A percentile compares a stretch with the other conserved stretches of the same genome.
Conservation (phyloP, 768 basidiomycete genomes). For the Pleurotus sapidus region DNA sequence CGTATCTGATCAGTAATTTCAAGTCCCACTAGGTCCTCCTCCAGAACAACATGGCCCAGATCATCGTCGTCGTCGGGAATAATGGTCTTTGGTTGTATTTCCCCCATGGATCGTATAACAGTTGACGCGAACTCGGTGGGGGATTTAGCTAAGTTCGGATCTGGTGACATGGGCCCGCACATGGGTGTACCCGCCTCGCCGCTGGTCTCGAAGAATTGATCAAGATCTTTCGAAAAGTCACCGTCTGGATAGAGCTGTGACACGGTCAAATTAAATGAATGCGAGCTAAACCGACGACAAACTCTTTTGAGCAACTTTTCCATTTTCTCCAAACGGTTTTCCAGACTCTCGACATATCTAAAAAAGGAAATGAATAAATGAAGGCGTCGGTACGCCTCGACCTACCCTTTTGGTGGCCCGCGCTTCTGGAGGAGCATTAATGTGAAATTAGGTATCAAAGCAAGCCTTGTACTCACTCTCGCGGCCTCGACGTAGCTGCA, state of each 20-base stretch:
- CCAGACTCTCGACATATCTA: conserved; percentile 63
- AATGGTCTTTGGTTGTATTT: not conserved
- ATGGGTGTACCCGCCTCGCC: not conserved
- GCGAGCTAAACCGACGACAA: conserved; percentile 8
- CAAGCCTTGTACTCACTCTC: conserved; percentile 44
- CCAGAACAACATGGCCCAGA: conserved; percentile 21
- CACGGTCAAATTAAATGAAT: conserved; percentile 7
- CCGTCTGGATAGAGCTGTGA: conserved; percentile 50
- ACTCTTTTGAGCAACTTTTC: conserved; percentile 58
- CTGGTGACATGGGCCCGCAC: not conserved
- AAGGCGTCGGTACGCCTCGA: not conserved
- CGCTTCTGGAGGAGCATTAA: conserved; percentile 33
- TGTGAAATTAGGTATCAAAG: too few species aligned
- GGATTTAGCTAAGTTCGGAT: not conserved
- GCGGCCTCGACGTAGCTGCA: conserved; percentile 71
- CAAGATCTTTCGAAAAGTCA: conserved; percentile 59
- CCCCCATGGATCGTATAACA: not conserved
- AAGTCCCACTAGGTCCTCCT: conserved; percentile 30
- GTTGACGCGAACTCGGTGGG: not conserved
- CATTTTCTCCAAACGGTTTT: conserved; percentile 61
- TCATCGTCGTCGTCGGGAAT: conserved; percentile 27
- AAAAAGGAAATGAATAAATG: not conserved
- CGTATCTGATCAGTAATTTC: conserved; percentile 31
- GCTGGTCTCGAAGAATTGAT: conserved; percentile 16
- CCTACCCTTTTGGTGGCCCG: conserved; percentile 63